Conservation (phyloP, 805 yeast genomes). For the Grigorovia transvaalensis region DNA sequence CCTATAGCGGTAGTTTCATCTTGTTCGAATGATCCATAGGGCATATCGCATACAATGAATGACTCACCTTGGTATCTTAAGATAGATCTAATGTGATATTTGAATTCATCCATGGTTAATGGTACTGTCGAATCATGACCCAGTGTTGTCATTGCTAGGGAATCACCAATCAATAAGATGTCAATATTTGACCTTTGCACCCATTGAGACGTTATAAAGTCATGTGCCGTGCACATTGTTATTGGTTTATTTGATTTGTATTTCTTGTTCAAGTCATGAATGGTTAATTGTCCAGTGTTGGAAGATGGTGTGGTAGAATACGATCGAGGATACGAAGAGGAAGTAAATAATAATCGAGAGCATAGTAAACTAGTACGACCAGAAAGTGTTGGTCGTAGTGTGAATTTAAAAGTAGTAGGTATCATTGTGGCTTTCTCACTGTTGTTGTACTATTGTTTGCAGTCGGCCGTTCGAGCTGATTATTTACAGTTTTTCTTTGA, state of each 20-base stretch:
- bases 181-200: constrained; percentile 63
- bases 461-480: too few relatives aligned
- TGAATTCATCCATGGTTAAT: constrained; percentile 67
- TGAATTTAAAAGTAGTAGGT: too few relatives aligned
- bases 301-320: background rate
- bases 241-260: constrained; percentile 32
- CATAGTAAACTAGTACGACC: background rate
- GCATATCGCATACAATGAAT: constrained; percentile 72
- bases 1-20: constrained; percentile 54
- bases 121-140: constrained; percentile 74
- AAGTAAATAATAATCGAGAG: background rate
- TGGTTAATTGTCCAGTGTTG: constrained; percentile 5
- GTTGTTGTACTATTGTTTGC: too few relatives aligned
- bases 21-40: constrained; percentile 77
- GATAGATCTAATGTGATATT: constrained; percentile 68
- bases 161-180: constrained; percentile 76
- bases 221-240: constrained; percentile 75
- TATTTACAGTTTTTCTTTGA: too few relatives aligned
- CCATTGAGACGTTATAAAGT: constrained; percentile 61
- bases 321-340: too few relatives aligned
- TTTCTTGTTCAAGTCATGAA: constrained; percentile 32
- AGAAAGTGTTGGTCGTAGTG: too few relatives aligned
- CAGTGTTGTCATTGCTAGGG: constrained; percentile 81
- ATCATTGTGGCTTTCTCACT: too few relatives aligned
- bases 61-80: constrained; percentile 46